These are phyloP conservation scores for Shiraia sp. DNA, from an alignment of 2,329 filamentous ascomycete species.

Conservation along the genomic window DNA sequence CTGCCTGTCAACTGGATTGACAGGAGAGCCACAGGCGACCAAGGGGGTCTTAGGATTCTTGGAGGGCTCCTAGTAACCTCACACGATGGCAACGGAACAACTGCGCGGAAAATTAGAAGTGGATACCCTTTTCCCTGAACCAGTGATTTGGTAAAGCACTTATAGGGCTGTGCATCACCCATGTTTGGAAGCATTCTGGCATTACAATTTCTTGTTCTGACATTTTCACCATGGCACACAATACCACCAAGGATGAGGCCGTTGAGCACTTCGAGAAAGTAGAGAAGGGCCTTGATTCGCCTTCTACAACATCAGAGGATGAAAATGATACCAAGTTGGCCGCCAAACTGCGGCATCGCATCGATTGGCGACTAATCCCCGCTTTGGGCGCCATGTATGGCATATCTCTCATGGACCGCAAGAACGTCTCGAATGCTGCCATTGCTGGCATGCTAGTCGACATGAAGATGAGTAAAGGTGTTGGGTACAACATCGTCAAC, in stretches of 20 bases:
- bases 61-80: neutral
- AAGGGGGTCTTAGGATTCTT: conserved; percentile 3
- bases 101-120: neutral
- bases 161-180: too few relatives aligned
- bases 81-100: neutral
- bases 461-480: conserved; percentile 19
- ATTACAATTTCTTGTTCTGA: neutral
- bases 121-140: neutral
- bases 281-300: conserved; percentile 19
- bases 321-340: conserved; percentile 20
- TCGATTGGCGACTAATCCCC: conserved; percentile 30
- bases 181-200: too few relatives aligned
- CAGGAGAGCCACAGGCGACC: neutral
- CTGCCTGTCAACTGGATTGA: conserved; percentile 1
- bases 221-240: conserved; percentile 13
- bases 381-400: conserved; percentile 29
- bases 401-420: conserved; percentile 32
- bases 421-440: conserved; percentile 30
- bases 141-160: too few relatives aligned
- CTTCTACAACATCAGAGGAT: conserved; percentile 12
- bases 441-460: conserved; percentile 30
- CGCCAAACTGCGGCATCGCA: conserved; percentile 22
- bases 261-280: conserved; percentile 22
- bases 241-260: conserved; percentile 17
- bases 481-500: conserved; percentile 27